phyloP scores from a whole-genome alignment of 257 asterid species.

The Petunia secreta region DNA sequence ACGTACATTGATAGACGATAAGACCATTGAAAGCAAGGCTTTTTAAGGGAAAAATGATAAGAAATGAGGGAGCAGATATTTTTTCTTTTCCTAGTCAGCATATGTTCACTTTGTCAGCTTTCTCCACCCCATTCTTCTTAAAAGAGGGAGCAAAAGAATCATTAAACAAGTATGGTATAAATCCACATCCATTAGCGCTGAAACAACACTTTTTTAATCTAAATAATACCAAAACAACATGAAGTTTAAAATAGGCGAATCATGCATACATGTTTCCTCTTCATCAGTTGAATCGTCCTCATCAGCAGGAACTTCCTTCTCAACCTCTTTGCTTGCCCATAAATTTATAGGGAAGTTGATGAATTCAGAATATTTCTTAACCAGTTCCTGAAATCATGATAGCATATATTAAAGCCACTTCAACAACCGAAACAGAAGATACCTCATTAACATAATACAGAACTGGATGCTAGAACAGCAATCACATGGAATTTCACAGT shows the following conservation, averaged over 20 bases:
- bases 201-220: not conserved
- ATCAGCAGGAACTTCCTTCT: slow-evolving; percentile 88
- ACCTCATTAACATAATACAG: not conserved
- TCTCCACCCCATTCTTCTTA: no score
- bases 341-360: slow-evolving; percentile 89
- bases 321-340: slow-evolving; percentile 91
- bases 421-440: not conserved
- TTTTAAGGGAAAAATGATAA: no score
- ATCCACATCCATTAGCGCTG: slow-evolving; percentile 14
- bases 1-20: slow-evolving; percentile 16
- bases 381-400: slow-evolving; percentile 65
- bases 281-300: slow-evolving; percentile 79
- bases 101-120: no score
- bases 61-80: no score
- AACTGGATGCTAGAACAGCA: no score
- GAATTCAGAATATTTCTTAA: slow-evolving; percentile 85
- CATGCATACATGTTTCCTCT: slow-evolving; percentile 64
- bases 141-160: not conserved
- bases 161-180: not conserved
- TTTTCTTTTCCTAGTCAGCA: no score
- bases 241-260: slow-evolving; percentile 15
- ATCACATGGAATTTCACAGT: no score
- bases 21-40: not conserved
- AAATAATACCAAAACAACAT: not conserved
- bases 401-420: slow-evolving; percentile 9